Evolutionary conservation across 495 filamentous ascomycete species (phyloP).

Genomic region (Pseudomonodictys pantanalensis): DNA sequence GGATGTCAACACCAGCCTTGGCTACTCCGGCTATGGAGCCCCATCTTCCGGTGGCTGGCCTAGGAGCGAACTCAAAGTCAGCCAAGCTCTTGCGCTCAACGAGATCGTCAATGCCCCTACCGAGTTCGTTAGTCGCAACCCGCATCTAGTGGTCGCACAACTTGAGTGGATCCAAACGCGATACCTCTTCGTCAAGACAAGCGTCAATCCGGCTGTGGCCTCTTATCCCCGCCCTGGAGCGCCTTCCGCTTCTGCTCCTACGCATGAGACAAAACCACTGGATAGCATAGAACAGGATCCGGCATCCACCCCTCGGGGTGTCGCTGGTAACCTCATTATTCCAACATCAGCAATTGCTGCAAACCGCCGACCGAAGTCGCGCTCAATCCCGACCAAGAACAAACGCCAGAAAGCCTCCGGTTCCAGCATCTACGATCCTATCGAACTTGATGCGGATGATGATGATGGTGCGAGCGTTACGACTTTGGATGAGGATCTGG

Average conservation of each 20-base stretch:
- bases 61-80: conserved; percentile 58
- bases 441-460: conserved; percentile 31
- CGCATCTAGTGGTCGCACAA: conserved; percentile 70
- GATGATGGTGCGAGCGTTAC: conserved; percentile 45
- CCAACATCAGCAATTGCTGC: conserved; percentile 52
- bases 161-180: conserved; percentile 89
- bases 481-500: conserved; percentile 54
- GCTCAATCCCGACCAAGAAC: conserved; percentile 18
- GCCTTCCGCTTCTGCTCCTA: not conserved
- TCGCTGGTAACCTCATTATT: conserved; percentile 43
- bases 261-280: conserved; percentile 35
- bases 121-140: conserved; percentile 54
- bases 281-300: conserved; percentile 58
- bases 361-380: conserved; percentile 34
- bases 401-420: conserved; percentile 37
- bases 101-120: conserved; percentile 78
- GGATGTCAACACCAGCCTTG: conserved; percentile 54
- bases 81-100: conserved; percentile 68
- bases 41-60: conserved; percentile 54
- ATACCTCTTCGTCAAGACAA: conserved; percentile 69
- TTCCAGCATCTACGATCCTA: conserved; percentile 28
- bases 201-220: too few species aligned
- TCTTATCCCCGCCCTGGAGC: too few species aligned
- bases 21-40: conserved; percentile 47
- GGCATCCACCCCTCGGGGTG: conserved; percentile 44